A percentile compares a stretch with the other conserved stretches of the same genome.
Evolutionary conservation across 106 monocot genomes (phyloP).

Genomic region (Dendrobium huoshanense): DNA sequence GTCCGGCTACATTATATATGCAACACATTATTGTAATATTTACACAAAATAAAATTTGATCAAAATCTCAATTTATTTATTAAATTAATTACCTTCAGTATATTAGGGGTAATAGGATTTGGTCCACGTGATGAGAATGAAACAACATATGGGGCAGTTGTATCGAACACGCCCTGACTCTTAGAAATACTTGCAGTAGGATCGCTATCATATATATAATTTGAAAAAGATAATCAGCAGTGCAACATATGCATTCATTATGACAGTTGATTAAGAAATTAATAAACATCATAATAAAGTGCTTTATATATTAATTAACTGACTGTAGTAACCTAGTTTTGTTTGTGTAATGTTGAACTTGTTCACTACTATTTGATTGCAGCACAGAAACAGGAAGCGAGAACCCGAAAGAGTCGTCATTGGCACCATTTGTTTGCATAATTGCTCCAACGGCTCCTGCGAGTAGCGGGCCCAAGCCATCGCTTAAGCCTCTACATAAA

Average conservation of each 20-base stretch:
- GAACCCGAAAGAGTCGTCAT: slow-evolving; percentile 12
- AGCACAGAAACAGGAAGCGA: slow-evolving; percentile 11
- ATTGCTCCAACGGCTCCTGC: slow-evolving; percentile 18
- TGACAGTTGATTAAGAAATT: neutral
- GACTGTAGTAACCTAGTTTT: slow-evolving; percentile 10
- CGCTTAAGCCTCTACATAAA: slow-evolving; percentile 8
- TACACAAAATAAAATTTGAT: neutral
- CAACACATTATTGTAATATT: neutral
- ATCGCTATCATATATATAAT: neutral
- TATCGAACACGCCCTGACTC: slow-evolving; percentile 15
- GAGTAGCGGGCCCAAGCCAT: slow-evolving; percentile 6
- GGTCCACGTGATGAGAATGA: slow-evolving; percentile 34
- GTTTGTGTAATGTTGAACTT: slow-evolving; percentile 11
- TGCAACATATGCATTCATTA: too few species aligned
- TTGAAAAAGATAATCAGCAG: neutral
- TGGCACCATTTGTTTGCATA: neutral
- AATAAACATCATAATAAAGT: neutral
- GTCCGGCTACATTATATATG: slow-evolving; percentile 13
- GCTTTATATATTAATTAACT: too few species aligned
- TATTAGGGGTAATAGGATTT: slow-evolving; percentile 16
- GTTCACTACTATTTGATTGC: neutral
- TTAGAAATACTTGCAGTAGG: slow-evolving; percentile 24
- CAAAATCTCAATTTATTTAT: neutral
- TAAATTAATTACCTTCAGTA: slow-evolving; percentile 23
- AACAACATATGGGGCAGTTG: neutral